Evolutionary conservation across 352 stramenopile species (phyloP), one percentile per base, ranked within the genome.

Genomic region (Phytophthora foliorum): DNA sequence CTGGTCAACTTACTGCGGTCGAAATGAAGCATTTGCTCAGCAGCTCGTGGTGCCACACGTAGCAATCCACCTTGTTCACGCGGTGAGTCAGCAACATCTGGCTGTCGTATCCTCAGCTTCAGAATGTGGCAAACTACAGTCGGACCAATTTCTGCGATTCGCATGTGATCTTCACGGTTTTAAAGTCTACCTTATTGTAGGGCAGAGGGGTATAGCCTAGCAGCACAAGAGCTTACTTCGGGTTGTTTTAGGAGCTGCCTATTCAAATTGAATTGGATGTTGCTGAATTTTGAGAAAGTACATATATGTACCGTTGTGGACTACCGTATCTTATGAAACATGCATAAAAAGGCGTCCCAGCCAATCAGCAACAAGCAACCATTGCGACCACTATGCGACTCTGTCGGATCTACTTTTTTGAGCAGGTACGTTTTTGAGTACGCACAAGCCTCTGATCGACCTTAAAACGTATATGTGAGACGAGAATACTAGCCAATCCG

Each of bases 101-200:
- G 13, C 83, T 2, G 42, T 84, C 7, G 38, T 86, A 16, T 81
- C 62, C 3, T 49, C 73, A 3, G n/a, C 45, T 6, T 51, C 52
- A 4, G 38, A 42, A 8, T 16, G 67, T 10, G 51, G 56, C 11
- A 41, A 53, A 6, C 25, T 62, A 2, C 22, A 83, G 2, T 39
- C 59, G 0, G 57, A 74, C n/a, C 61, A 55, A 25, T 34, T 86
- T n/a, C 34, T 83, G 22, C 67, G 57, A 25, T 84, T 86, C 17
- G 70, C 70, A 13, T 84, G 78, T 11, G 72, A 75, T 57, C 25
- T 82, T 6, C 67, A 80, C 31, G 76, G 74, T 1, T 74, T 78
- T n/a, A 72, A 81, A 32, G 58, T 86, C 3, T 66, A 69, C 7
- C 9, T 29, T 4, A 9, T 86, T 9, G 44, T 55, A n/a, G 14